phyloP scores from a whole-genome alignment of 768 basidiomycete species.

The Lactarius deliciosus region DNA sequence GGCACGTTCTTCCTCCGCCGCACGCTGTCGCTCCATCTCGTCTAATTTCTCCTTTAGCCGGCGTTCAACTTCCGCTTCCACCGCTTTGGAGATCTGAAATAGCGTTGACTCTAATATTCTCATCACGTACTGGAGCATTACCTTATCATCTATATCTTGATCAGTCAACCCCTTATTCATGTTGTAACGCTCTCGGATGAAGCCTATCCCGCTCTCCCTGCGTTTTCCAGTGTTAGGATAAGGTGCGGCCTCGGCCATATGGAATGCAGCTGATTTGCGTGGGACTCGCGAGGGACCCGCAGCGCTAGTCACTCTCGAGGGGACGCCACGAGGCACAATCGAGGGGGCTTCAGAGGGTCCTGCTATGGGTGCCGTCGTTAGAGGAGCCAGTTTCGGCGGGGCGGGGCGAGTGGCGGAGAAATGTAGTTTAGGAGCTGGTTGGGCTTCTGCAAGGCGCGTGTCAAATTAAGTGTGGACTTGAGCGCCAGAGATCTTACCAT shows the following conservation, averaged over 20 bases:
- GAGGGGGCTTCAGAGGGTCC: constrained; percentile 32
- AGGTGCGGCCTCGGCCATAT: constrained; percentile 20
- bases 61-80: constrained; percentile 72
- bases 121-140: constrained; percentile 36
- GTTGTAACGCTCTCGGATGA: constrained; percentile 20
- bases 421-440: constrained; percentile 56
- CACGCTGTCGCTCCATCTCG: constrained; percentile 36
- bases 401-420: constrained; percentile 60
- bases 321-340: constrained; percentile 24
- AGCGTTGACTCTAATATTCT: not conserved
- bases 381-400: constrained; percentile 45
- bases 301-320: constrained; percentile 4
- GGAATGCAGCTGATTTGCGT: constrained; percentile 22
- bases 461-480: constrained; percentile 7
- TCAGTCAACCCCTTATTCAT: constrained; percentile 47
- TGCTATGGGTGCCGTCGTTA: constrained; percentile 11
- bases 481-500: constrained; percentile 42
- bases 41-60: constrained; percentile 68
- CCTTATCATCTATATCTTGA: constrained; percentile 74
- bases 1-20: constrained; percentile 27
- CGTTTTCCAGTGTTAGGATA: constrained; percentile 25
- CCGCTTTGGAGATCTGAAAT: constrained; percentile 64
- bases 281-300: constrained; percentile 28
- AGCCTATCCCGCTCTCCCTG: constrained; percentile 27
- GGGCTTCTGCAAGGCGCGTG: constrained; percentile 48